Evolutionary conservation across 306 rosid species (phyloP).

Genomic region (Oemleria cerasiformis): DNA sequence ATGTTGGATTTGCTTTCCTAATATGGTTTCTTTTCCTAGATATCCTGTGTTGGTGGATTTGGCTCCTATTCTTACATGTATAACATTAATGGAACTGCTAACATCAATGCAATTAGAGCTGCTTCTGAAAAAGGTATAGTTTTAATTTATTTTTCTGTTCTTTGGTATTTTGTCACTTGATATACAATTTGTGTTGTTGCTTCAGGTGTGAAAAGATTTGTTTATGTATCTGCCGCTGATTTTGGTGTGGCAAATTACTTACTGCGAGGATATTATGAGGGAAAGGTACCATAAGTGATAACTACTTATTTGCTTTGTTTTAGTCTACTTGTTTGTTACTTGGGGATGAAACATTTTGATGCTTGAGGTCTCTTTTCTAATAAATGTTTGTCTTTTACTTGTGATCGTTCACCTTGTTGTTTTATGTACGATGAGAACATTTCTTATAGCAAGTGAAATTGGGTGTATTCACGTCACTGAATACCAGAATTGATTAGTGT

Average conservation of each 20-base stretch:
- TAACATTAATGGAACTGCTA: conserved; percentile 94
- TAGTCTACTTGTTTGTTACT: background rate
- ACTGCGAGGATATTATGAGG: conserved; percentile 82
- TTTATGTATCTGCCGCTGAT: conserved; percentile 93
- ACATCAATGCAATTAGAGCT: conserved; percentile 88
- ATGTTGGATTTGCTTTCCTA: conserved; percentile 25
- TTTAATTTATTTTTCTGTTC: background rate
- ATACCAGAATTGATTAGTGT: too few species aligned
- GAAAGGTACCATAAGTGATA: conserved; percentile 61
- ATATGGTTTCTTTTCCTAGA: conserved; percentile 50
- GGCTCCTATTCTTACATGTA: conserved; percentile 95
- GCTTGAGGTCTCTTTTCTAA: background rate
- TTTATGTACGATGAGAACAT: too few species aligned
- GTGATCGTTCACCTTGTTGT: background rate
- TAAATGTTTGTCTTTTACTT: background rate
- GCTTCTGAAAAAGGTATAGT: conserved; percentile 81
- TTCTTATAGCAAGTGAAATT: too few species aligned
- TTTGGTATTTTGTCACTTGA: background rate
- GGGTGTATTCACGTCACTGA: too few species aligned
- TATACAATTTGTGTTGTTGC: conserved; percentile 12
- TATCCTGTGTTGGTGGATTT: conserved; percentile 96
- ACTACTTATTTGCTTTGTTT: background rate
- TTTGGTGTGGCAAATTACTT: conserved; percentile 78
- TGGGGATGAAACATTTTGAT: background rate
- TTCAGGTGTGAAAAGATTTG: conserved; percentile 90